Evolutionary conservation across 805 yeast species (phyloP).

Genomic region (Metschnikowia colocasiae): DNA sequence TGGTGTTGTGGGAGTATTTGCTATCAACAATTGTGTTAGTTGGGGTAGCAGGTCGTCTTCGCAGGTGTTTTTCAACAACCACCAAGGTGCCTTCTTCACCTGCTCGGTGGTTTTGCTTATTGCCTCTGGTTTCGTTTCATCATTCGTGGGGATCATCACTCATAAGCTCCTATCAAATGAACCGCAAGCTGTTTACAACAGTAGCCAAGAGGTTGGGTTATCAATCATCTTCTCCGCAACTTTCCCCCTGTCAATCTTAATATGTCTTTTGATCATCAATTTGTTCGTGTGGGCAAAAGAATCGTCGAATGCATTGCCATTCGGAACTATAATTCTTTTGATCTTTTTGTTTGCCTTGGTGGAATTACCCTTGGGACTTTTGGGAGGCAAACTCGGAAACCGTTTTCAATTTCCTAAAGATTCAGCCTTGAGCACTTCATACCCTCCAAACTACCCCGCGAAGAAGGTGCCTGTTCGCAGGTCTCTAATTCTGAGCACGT

Average conservation of each 20-base stretch:
- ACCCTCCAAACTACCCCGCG: conserved; percentile 4
- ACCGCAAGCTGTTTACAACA: conserved; percentile 22
- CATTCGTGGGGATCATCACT: conserved; percentile 64
- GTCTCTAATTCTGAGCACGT: conserved; percentile 23
- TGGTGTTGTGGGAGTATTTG: conserved; percentile 56
- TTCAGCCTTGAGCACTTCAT: conserved; percentile 19
- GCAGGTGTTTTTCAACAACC: conserved; percentile 58
- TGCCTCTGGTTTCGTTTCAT: conserved; percentile 69
- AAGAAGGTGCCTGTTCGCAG: conserved; percentile 7
- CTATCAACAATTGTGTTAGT: conserved; percentile 29
- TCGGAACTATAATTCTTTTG: conserved; percentile 64
- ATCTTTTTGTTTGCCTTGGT: conserved; percentile 56
- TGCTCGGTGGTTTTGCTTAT: conserved; percentile 59
- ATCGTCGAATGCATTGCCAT: conserved; percentile 74
- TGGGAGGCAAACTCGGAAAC: conserved; percentile 64
- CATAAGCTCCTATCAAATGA: conserved; percentile 50
- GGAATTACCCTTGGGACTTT: conserved; percentile 69
- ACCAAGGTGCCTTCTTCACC: conserved; percentile 64
- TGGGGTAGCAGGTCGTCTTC: conserved; percentile 31
- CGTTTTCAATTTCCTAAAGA: conserved; percentile 22
- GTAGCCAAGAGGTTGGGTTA: conserved; percentile 20
- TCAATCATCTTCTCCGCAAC: conserved; percentile 34
- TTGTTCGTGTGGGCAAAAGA: conserved; percentile 71
- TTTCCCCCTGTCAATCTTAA: conserved; percentile 46
- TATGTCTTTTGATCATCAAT: conserved; percentile 55